Evolutionary conservation across 768 basidiomycete genomes (phyloP).

Genomic region (Lanmaoa pseudosensibilis): DNA sequence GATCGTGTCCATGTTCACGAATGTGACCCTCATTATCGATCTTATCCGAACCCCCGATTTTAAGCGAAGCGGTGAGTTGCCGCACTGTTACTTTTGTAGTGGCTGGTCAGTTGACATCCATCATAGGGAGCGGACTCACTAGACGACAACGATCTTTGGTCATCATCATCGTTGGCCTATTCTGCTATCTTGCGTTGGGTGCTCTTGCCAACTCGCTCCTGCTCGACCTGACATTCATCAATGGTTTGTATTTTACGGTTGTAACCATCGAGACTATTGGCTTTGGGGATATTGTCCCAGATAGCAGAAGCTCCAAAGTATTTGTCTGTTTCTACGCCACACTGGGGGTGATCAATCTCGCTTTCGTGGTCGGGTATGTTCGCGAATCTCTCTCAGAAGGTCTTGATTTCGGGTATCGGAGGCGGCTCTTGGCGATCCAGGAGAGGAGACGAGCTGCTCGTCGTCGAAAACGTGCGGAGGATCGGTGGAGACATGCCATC

Average conservation of each 20-base stretch:
- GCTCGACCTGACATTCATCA: constrained; percentile 56
- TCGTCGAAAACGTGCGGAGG: constrained; percentile 45
- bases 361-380: constrained; percentile 60
- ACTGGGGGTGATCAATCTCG: constrained; percentile 63
- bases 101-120: background rate
- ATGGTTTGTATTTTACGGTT: constrained; percentile 77
- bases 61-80: constrained; percentile 52
- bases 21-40: constrained; percentile 67
- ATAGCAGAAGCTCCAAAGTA: constrained; percentile 49
- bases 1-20: constrained; percentile 60
- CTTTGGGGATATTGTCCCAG: constrained; percentile 75
- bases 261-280: constrained; percentile 71
- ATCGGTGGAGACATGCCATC: constrained; percentile 62
- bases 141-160: constrained; percentile 77
- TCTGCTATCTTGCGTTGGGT: constrained; percentile 74
- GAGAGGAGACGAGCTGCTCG: constrained; percentile 44
- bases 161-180: constrained; percentile 72
- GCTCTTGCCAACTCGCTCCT: constrained; percentile 57
- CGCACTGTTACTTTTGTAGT: background rate
- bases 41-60: constrained; percentile 61
- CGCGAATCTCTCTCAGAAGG: constrained; percentile 75
- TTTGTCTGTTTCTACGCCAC: constrained; percentile 59
- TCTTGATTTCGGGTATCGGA: constrained; percentile 62
- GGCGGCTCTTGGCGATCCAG: constrained; percentile 49
- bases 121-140: constrained; percentile 73